Conservation (phyloP, 441 rosid genomes). For the Macaranga tanarius region DNA sequence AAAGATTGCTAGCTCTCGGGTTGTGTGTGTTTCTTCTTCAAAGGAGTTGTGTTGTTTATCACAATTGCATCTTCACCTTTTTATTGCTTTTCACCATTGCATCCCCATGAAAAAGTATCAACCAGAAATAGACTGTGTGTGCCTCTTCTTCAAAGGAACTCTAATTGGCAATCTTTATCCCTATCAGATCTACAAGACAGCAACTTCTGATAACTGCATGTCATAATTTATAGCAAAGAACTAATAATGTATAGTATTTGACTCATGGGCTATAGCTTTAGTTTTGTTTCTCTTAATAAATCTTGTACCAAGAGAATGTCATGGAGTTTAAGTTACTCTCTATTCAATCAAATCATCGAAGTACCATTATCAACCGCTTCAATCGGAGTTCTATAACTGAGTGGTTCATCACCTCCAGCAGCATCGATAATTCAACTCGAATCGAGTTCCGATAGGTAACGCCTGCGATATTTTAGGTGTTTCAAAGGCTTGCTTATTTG, state of each 20-base stretch:
- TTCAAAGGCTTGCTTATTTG: constrained; percentile 60
- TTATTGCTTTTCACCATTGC: constrained; percentile 32
- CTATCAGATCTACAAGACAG: constrained; percentile 35
- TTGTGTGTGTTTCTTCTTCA: neutral
- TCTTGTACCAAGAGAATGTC: constrained; percentile 13
- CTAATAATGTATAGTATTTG: constrained; percentile 17
- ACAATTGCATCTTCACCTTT: constrained; percentile 10
- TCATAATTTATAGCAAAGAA: neutral
- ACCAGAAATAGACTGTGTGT: constrained; percentile 16
- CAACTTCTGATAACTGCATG: constrained; percentile 21
- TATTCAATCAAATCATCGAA: constrained; percentile 24
- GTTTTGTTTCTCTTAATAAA: no score
- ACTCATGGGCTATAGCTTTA: neutral
- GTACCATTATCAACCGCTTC: constrained; percentile 6
- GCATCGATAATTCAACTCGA: constrained; percentile 42
- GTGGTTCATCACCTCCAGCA: constrained; percentile 44
- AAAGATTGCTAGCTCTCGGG: constrained; percentile 11
- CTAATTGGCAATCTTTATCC: constrained; percentile 41
- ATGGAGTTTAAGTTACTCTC: constrained; percentile 15
- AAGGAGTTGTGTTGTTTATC: no score
- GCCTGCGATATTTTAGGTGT: constrained; percentile 77
- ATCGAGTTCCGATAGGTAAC: constrained; percentile 57
- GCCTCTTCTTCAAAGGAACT: constrained; percentile 14
- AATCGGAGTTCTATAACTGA: constrained; percentile 34
- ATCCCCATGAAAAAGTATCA: constrained; percentile 28